Conservation (phyloP, 2,329 filamentous ascomycete genomes). For the Alternaria brassicicola region DNA sequence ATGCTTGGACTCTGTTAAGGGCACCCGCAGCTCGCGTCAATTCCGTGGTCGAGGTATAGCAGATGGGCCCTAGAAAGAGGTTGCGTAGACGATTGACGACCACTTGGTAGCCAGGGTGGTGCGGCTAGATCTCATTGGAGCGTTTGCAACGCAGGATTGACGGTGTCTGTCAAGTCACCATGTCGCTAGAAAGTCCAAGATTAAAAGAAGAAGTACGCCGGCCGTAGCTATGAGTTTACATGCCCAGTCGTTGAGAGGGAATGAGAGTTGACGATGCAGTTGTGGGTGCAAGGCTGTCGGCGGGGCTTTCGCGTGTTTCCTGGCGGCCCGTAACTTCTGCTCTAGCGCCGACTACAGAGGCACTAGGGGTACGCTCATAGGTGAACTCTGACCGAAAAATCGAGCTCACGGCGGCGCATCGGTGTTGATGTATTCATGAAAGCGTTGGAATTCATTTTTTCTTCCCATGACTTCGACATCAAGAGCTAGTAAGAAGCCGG, state of each 20-base stretch:
- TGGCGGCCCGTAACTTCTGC: neutral
- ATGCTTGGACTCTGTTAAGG: conserved; percentile 14
- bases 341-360: neutral
- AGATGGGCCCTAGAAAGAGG: neutral
- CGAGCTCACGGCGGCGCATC: neutral
- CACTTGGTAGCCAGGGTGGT: conserved; percentile 2
- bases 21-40: neutral
- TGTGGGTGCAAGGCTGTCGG: neutral
- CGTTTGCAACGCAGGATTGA: neutral
- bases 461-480: neutral
- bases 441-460: neutral
- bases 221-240: neutral
- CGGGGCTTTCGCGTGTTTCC: neutral
- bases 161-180: neutral
- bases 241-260: neutral
- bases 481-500: neutral
- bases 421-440: neutral
- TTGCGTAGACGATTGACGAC: conserved; percentile 15
- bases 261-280: neutral
- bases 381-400: neutral
- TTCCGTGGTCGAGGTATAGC: neutral
- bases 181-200: neutral
- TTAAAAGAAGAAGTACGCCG: neutral
- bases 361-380: neutral
- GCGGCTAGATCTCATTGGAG: neutral